Conservation (phyloP, 441 rosid species). For the Pelargonium cotyledonis region DNA sequence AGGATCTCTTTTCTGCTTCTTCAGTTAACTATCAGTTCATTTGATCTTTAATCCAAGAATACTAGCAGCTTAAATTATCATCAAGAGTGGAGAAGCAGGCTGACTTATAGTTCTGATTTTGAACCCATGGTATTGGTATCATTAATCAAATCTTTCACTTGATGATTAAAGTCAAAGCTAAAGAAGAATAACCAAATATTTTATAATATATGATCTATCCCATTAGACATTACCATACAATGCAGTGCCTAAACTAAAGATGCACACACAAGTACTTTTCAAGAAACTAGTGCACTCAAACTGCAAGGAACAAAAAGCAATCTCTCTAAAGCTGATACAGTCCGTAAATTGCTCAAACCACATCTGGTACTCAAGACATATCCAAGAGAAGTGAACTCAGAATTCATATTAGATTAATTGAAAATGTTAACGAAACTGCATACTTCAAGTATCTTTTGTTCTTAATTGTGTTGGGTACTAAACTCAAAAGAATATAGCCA, state of each 20-base stretch:
- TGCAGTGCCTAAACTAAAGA: slow-evolving; percentile 1
- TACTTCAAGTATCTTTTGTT: neutral
- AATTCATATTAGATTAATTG: neutral
- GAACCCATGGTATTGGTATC: neutral
- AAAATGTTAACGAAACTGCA: neutral
- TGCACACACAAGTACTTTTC: neutral
- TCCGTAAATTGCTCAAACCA: neutral
- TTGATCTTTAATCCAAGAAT: neutral
- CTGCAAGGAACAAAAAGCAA: neutral
- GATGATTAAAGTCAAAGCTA: neutral
- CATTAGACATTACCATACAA: neutral
- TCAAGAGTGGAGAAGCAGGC: neutral
- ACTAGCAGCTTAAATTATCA: neutral
- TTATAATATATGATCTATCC: neutral
- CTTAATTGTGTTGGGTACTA: neutral
- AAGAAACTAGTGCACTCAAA: neutral
- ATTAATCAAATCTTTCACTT: neutral
- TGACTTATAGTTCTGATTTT: neutral
- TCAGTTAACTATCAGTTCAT: neutral
- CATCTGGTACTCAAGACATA: neutral
- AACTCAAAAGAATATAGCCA: neutral
- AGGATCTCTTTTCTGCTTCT: neutral
- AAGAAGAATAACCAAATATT: neutral
- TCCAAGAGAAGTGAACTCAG: neutral
- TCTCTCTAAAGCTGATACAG: neutral